These are phyloP conservation scores for Solanum pimpinellifolium DNA, from an alignment of 257 asterid species.

Conservation along the genomic window DNA sequence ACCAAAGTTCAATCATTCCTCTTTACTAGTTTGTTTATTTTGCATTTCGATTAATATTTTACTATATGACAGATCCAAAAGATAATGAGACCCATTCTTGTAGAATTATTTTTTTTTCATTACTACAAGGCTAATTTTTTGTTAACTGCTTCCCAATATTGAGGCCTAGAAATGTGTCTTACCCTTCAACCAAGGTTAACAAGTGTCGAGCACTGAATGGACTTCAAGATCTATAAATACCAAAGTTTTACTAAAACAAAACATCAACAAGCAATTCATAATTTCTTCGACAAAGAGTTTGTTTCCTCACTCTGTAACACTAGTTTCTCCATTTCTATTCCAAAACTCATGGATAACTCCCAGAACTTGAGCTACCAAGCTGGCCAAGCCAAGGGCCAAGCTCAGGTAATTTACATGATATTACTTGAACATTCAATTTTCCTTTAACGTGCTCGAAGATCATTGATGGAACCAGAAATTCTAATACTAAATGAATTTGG, in stretches of 20 bases:
- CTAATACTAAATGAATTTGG: neutral
- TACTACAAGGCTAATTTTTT: neutral
- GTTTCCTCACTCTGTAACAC: neutral
- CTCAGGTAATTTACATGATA: slow-evolving; percentile 3
- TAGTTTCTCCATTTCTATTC: neutral
- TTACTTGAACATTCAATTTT: neutral
- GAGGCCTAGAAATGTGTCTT: neutral
- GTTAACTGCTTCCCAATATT: neutral
- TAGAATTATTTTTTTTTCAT: neutral
- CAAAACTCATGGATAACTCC: slow-evolving; percentile 5
- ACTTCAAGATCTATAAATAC: neutral
- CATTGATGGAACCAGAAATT: neutral
- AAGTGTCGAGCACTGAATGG: neutral
- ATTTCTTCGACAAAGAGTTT: neutral
- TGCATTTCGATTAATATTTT: no score
- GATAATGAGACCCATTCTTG: neutral
- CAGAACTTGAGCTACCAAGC: slow-evolving; percentile 19
- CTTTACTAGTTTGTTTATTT: neutral
- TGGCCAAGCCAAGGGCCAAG: slow-evolving; percentile 26
- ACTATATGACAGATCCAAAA: neutral
- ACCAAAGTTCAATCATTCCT: neutral
- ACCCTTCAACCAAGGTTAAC: neutral
- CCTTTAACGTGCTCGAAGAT: neutral
- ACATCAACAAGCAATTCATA: neutral
- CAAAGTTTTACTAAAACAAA: no score